Base-by-base conservation (phyloP, 176 grass and related monocot species). In the Coix lacrymajobi region DNA sequence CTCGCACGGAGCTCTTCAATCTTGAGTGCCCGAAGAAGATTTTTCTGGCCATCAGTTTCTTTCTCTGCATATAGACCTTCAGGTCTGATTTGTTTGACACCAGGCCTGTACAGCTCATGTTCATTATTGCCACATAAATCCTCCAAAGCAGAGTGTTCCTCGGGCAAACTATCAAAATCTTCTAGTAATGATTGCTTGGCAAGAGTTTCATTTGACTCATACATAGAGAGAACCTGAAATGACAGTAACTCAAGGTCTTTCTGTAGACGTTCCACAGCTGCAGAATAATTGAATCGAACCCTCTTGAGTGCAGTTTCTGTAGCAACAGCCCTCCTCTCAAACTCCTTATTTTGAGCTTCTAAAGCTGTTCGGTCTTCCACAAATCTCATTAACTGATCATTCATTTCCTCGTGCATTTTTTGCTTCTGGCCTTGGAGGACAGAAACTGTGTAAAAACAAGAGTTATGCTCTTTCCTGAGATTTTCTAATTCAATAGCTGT, bases 201-300 rank as follows among this genome's bases (percentile, higher is more conserved):
- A 81, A 95, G 81, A 54, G 84, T 96, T 94, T 99, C 91, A 78
- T 93, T 92, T 71, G 91, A 88, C 69, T 99, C 93, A 10, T 99
- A 99, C 91, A 99, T 93, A 75, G 96, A 99, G 62, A 99, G 90
- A 77, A 99, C 96, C 89, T 99, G 96, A 83, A 92, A 93, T 45
- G 93, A 99, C 64, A 99, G 89, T 81, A 99, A 86, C 62, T 95
- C 89, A 73, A 99, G 89, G 65, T 99, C 96, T 83, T 99, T 99
- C 80, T 99, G 96, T 66, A 99, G 86, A 62, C 89, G 87, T 69
- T 90, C 93, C 74, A 99, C 91, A 61, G 93, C 93, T 13, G 79
- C 81, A 72, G 93, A 95, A 85, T 96, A 96, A 83, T 93, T 99
- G 85, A 85, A 81, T 30, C 93, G 91, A 79, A 99, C 96, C 77